Evolutionary conservation across 1,139 yeast species (phyloP).

Genomic region (Saccharomycopsis phalli): DNA sequence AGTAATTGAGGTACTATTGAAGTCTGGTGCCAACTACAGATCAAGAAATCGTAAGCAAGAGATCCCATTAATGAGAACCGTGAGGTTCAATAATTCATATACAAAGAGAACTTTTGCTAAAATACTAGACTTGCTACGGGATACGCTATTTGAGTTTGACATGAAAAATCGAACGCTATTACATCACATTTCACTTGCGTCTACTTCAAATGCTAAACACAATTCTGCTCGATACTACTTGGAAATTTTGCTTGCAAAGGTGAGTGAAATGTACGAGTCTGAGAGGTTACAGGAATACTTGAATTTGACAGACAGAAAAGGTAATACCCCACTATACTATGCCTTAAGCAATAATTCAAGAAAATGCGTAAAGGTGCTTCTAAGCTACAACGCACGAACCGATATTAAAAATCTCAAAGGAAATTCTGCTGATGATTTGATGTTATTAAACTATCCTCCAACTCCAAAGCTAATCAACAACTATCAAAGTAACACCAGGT

Average conservation of each 20-base stretch:
- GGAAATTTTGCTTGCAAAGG: constrained; percentile 64
- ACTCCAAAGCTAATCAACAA: constrained; percentile 29
- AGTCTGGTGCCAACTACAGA: constrained; percentile 67
- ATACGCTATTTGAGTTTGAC: constrained; percentile 57
- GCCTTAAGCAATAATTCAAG: constrained; percentile 70
- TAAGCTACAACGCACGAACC: constrained; percentile 64
- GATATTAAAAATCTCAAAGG: constrained; percentile 66
- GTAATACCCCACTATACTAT: constrained; percentile 83
- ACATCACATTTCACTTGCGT: constrained; percentile 73
- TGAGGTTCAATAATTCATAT: constrained; percentile 79
- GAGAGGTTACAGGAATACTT: constrained; percentile 46
- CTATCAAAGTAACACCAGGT: constrained; percentile 21
- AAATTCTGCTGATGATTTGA: constrained; percentile 66
- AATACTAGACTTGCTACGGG: constrained; percentile 63
- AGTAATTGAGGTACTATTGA: constrained; percentile 62
- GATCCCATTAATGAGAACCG: constrained; percentile 75
- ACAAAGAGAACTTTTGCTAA: constrained; percentile 72
- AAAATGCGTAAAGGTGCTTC: constrained; percentile 62
- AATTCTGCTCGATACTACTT: constrained; percentile 70
- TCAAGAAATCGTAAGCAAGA: constrained; percentile 72
- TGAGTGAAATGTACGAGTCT: constrained; percentile 50
- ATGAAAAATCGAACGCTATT: constrained; percentile 59
- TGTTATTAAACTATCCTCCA: constrained; percentile 11
- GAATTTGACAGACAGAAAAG: constrained; percentile 72
- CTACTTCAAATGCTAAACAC: constrained; percentile 43